Conservation (phyloP, 495 filamentous ascomycete genomes). For the Aspergillus coremiiformis region DNA sequence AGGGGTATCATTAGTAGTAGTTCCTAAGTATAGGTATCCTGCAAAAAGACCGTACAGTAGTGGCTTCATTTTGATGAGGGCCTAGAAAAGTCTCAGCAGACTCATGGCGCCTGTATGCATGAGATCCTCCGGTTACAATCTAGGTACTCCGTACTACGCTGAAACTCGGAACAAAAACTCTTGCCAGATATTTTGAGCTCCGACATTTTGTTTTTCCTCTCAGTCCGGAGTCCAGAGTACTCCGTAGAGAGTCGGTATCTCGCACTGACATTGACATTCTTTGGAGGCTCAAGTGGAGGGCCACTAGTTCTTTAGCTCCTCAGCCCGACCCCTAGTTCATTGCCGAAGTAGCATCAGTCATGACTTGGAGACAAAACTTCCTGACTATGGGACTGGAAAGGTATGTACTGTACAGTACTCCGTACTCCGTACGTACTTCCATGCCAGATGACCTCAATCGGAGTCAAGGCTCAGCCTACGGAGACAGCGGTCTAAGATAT, state of each 20-base stretch:
- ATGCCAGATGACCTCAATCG: conserved; percentile 8
- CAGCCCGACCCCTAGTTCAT: no score
- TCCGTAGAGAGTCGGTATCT: conserved; percentile 5
- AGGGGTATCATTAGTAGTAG: neutral
- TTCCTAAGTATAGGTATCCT: neutral
- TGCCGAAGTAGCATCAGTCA: no score
- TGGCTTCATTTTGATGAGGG: conserved; percentile 8
- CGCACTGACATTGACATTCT: conserved; percentile 13
- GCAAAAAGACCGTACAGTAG: conserved; percentile 17
- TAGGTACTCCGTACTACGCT: no score
- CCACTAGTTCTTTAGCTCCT: conserved; percentile 6
- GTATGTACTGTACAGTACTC: no score
- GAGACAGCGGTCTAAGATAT: neutral
- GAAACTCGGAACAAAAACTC: conserved; percentile 11
- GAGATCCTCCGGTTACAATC: neutral
- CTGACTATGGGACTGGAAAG: no score
- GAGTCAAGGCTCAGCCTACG: no score
- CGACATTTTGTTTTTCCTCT: neutral
- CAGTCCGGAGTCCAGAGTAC: neutral
- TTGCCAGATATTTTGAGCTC: neutral
- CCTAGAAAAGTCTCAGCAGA: conserved; percentile 1
- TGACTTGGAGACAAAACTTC: no score
- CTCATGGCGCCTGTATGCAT: neutral
- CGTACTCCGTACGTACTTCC: no score
- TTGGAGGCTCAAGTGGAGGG: conserved; percentile 23